A percentile compares a stretch with the other conserved stretches of the same genome.
Evolutionary conservation across 129 eudicot species (phyloP).

Genomic region (Flaveria trinervia): DNA sequence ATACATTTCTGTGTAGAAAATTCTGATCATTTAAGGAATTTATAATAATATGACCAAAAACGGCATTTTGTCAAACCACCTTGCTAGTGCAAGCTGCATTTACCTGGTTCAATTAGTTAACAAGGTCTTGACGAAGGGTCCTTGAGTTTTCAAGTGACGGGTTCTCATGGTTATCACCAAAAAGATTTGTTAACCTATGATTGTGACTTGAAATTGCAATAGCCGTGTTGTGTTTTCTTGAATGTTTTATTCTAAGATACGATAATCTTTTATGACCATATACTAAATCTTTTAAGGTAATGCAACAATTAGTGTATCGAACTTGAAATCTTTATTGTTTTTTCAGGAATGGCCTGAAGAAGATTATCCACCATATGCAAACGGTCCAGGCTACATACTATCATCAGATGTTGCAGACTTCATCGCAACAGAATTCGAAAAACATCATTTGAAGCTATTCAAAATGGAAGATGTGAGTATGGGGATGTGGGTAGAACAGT

Average conservation of each 20-base stretch:
- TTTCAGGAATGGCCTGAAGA: slow-evolving; percentile 96
- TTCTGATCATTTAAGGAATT: too few relatives aligned
- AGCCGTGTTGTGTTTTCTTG: not conserved
- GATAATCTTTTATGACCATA: not conserved
- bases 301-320: not conserved
- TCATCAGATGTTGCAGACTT: slow-evolving; percentile 81
- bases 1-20: not conserved
- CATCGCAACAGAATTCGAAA: slow-evolving; percentile 64
- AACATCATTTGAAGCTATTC: slow-evolving; percentile 72
- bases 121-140: too few relatives aligned
- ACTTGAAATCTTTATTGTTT: not conserved
- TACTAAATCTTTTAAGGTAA: not conserved
- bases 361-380: slow-evolving; percentile 85
- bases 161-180: too few relatives aligned
- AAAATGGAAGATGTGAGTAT: slow-evolving; percentile 99
- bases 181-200: too few relatives aligned
- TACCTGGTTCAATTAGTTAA: too few relatives aligned
- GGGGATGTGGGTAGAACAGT: slow-evolving; percentile 98
- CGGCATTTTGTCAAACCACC: too few relatives aligned
- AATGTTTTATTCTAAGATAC: not conserved
- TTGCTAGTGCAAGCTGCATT: too few relatives aligned
- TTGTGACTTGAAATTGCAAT: not conserved
- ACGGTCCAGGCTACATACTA: slow-evolving; percentile 86
- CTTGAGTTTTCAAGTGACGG: too few relatives aligned
- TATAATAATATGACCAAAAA: too few relatives aligned